Evolutionary conservation across 805 yeast species (phyloP).

Genomic region (Maudiozyma bulderi): DNA sequence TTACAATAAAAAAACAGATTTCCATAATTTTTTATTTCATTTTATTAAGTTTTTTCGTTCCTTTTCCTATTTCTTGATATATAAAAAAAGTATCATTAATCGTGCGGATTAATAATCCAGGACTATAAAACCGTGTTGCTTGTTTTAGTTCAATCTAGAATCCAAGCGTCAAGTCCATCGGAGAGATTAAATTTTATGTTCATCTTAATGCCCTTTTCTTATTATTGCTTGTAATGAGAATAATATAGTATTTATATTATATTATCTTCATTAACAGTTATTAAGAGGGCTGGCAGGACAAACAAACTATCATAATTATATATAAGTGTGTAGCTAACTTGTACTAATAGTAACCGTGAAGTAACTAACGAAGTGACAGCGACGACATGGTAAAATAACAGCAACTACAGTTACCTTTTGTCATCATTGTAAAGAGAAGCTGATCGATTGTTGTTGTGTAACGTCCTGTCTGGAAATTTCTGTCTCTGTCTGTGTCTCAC

Average conservation of each 20-base stretch:
- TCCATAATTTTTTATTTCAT: not conserved
- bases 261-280: conserved; percentile 1
- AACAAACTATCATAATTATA: conserved; percentile 30
- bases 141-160: conserved; percentile 31
- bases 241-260: not conserved
- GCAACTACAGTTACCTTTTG: too few species aligned
- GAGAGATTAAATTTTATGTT: conserved; percentile 44
- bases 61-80: not conserved
- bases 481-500: not conserved
- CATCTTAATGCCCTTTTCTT: conserved; percentile 63
- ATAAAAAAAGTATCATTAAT: conserved; percentile 17
- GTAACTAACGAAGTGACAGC: too few species aligned
- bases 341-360: too few species aligned
- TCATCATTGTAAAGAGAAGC: too few species aligned
- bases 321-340: too few species aligned
- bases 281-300: conserved; percentile 63
- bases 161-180: conserved; percentile 61
- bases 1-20: too few species aligned
- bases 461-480: too few species aligned
- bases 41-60: not conserved
- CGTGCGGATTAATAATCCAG: conserved; percentile 65
- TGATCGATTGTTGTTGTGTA: too few species aligned
- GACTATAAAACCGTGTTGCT: conserved; percentile 69
- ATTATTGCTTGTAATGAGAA: not conserved
- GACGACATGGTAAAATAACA: too few species aligned